These are phyloP conservation scores for Trichophyton verrucosum DNA, from an alignment of 2,329 filamentous ascomycete species.

Conservation along the genomic window DNA sequence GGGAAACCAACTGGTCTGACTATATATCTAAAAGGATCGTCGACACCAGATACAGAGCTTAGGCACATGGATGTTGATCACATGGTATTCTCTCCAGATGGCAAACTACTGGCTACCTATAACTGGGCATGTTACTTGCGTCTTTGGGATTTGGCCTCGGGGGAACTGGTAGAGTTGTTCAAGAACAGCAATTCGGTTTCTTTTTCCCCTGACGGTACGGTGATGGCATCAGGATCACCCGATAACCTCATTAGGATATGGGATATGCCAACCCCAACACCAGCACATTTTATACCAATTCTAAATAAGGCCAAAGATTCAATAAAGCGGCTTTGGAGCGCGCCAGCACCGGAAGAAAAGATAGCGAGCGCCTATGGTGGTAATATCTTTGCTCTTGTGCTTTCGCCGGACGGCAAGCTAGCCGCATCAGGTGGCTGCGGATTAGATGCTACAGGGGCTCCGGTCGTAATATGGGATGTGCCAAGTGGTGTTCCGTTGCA, in stretches of 20 bases:
- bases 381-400: not conserved
- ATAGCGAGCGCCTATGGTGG: no score
- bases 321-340: not conserved
- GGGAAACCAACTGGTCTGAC: not conserved
- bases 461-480: slow-evolving; percentile 2
- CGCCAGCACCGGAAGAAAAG: not conserved
- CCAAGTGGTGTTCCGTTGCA: not conserved
- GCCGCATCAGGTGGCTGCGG: slow-evolving; percentile 1
- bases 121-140: not conserved
- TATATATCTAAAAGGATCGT: not conserved
- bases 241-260: not conserved
- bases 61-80: no score
- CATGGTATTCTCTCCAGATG: not conserved
- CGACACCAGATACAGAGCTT: not conserved
- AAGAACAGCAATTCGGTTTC: not conserved
- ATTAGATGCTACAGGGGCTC: not conserved
- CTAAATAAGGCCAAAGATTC: not conserved
- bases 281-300: no score
- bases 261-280: not conserved
- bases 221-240: not conserved
- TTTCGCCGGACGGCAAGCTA: not conserved
- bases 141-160: slow-evolving; percentile 1
- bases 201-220: not conserved
- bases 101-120: not conserved
- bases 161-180: not conserved